Percentiles rank a stretch among this genome's conserved stretches.
phyloP scores from a whole-genome alignment of 257 asterid species.

The Ballota nigra region DNA sequence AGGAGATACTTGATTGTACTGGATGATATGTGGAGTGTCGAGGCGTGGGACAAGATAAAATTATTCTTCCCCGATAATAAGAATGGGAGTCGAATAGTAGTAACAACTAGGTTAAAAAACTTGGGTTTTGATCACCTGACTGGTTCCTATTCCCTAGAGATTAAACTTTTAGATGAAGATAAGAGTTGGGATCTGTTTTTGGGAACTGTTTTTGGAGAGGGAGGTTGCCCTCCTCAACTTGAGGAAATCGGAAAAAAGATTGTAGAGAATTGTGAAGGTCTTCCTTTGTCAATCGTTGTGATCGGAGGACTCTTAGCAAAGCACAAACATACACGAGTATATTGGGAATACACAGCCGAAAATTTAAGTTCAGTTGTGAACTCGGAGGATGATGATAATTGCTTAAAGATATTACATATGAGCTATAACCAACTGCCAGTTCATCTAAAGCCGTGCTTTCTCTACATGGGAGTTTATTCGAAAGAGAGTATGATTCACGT shows the following conservation, averaged over 20 bases:
- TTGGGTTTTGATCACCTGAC: background rate
- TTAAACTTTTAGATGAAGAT: background rate
- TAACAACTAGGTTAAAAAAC: slow-evolving; percentile 20
- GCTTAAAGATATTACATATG: slow-evolving; percentile 7
- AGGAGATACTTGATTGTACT: slow-evolving; percentile 2
- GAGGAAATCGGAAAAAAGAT: no score
- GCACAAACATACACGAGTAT: background rate
- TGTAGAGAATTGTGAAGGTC: no score
- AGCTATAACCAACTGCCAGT: slow-evolving; percentile 12
- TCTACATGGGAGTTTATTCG: slow-evolving; percentile 7
- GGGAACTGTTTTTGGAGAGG: background rate
- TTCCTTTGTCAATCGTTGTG: no score
- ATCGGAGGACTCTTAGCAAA: no score
- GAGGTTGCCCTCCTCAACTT: background rate
- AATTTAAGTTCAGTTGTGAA: slow-evolving; percentile 8
- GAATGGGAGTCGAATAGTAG: slow-evolving; percentile 13
- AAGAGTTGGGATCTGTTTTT: background rate
- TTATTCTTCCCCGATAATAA: background rate
- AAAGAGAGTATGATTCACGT: slow-evolving; percentile 8
- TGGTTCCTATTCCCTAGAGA: background rate
- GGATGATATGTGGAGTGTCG: slow-evolving; percentile 13
- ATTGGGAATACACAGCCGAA: background rate
- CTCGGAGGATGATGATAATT: background rate
- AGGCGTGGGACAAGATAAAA: background rate
- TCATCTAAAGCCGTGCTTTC: slow-evolving; percentile 24